Percentiles rank a stretch among this genome's conserved stretches.
Evolutionary conservation across 331 rosid genomes (phyloP).

Genomic region (Telfairia occidentalis): DNA sequence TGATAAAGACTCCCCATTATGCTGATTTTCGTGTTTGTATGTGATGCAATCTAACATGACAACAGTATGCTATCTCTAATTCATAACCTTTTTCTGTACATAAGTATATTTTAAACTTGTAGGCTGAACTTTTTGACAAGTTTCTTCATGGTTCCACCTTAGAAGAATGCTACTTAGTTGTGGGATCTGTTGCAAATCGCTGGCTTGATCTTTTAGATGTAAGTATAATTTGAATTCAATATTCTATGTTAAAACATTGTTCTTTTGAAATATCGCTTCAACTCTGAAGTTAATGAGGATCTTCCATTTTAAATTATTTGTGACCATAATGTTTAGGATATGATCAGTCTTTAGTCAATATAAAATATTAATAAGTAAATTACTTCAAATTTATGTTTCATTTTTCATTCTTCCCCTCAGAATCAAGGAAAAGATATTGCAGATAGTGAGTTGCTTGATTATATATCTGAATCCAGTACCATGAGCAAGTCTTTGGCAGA

Average conservation of each 20-base stretch:
- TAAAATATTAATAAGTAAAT: conserved; percentile 10
- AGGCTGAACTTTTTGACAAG: conserved; percentile 96
- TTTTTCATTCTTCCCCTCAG: conserved; percentile 32
- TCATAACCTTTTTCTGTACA: neutral
- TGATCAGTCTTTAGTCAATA: neutral
- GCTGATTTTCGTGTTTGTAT: neutral
- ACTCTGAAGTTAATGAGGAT: neutral
- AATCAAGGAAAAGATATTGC: conserved; percentile 89
- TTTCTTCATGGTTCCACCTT: conserved; percentile 86
- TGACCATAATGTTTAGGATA: neutral
- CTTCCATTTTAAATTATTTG: neutral
- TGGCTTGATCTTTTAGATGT: conserved; percentile 99
- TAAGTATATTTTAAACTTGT: conserved; percentile 21
- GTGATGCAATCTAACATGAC: neutral
- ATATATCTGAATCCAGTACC: conserved; percentile 97
- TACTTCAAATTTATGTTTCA: conserved; percentile 5
- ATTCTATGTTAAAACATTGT: neutral
- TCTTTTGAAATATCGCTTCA: neutral
- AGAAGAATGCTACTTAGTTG: conserved; percentile 82
- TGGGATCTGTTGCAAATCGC: conserved; percentile 75
- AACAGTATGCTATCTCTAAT: neutral
- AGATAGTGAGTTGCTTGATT: conserved; percentile 89
- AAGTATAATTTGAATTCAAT: conserved; percentile 20
- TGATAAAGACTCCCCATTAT: neutral
- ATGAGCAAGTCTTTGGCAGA: conserved; percentile 99